These are phyloP conservation scores for Gynostemma pentaphyllum DNA, from an alignment of 306 rosid species.

Conservation along the genomic window DNA sequence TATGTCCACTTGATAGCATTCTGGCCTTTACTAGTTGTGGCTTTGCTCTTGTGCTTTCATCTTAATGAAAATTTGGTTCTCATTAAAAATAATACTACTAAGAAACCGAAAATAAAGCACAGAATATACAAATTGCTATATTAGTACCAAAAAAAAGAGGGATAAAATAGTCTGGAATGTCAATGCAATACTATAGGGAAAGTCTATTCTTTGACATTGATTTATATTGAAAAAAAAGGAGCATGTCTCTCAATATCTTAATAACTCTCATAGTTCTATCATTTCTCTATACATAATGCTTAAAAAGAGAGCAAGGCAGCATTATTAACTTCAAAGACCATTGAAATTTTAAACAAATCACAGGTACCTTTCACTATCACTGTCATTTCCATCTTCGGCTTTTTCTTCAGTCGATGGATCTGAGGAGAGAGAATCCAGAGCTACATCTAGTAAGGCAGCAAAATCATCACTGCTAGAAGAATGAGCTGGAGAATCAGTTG, in stretches of 20 bases:
- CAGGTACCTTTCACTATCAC: slow-evolving; percentile 28
- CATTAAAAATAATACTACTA: background rate
- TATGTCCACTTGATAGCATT: too few relatives aligned
- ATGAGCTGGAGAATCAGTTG: slow-evolving; percentile 50
- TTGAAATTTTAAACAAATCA: slow-evolving; percentile 11
- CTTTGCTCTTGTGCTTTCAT: slow-evolving; percentile 2
- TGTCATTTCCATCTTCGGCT: slow-evolving; percentile 15
- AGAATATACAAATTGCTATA: background rate
- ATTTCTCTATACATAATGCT: background rate
- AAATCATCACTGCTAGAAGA: slow-evolving; percentile 78
- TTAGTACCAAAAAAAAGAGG: background rate
- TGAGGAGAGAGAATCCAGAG: slow-evolving; percentile 37
- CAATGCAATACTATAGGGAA: background rate
- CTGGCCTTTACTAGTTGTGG: background rate
- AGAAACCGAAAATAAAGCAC: background rate
- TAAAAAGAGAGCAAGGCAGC: background rate
- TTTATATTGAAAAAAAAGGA: background rate
- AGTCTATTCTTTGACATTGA: background rate
- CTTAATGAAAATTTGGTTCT: background rate
- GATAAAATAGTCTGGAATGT: background rate
- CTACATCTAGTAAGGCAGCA: slow-evolving; percentile 33
- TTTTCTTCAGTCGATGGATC: slow-evolving; percentile 20
- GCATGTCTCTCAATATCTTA: background rate
- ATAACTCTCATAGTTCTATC: background rate
- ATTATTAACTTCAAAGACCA: background rate